Base-by-base conservation (phyloP, 176 grass and related monocot genomes). In the Guadua angustifolia region DNA sequence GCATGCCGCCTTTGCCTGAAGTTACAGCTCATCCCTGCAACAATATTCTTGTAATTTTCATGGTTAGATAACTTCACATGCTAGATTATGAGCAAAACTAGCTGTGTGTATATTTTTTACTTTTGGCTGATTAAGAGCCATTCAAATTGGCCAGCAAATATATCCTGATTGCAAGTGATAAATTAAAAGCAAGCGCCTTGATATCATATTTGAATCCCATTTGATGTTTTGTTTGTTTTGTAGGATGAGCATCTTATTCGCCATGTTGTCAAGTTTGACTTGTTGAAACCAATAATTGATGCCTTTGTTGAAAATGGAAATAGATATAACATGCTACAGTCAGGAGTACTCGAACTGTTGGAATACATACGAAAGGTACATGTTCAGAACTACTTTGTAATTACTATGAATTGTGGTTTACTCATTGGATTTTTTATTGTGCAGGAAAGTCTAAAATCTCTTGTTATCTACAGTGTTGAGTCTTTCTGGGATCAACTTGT, bases 291-390 rank as follows among this genome's bases (percentile, higher is more conserved):
- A 79, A 85, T 99, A 82, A 89, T 99, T 40, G 88, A 96, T 4
- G 89, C 62, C 33, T 96, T 99, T 78, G 80, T 89, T 82, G 84
- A 96, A 73, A 99, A 99, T 66, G 97, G 97, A 45, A 78, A 94
- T 78, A 89, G 82, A 86, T 99, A 99, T 50, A 99, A 99, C 86
- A 94, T 99, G 93, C 79, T 99, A 71, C 97, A 99, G 68, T 99
- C 97, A 26, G 88, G 88, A 84, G 86, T 99, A 79, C 91, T 99
- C 1, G 97, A 99, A 83, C 79, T 99, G 68, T 80, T 99, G 43
- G 97, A 99, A 83, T 87, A 96, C 82, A 96, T 99, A 75, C 88
- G 93, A 16, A 99, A 93, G 97, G 97, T 99, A 89, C 15, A 63
- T 74, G 44, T 70, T 89, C 81, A 64, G 24, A 69, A 83, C 65